Evolutionary conservation across 768 basidiomycete species (phyloP), one percentile per base, ranked within the genome.

Genomic region (Amanita molliuscula): DNA sequence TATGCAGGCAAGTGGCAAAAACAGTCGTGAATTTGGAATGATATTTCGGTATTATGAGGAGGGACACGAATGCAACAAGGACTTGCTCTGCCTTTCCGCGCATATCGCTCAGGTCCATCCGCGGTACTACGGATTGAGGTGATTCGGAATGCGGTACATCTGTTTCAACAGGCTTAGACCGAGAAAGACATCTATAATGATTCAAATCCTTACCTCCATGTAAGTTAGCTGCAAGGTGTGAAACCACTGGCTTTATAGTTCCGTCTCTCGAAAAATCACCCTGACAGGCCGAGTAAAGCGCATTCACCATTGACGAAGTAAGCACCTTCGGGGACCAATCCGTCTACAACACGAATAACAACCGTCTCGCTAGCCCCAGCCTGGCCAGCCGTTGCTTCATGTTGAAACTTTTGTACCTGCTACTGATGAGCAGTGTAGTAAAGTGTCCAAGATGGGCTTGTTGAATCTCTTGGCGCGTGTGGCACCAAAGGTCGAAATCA

Each of bases 401-500:
- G 61, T 94, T 96, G 70, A 91, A 96, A 29, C 75, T 73, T 49
- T 75, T 76, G 61, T 84, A 84, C 49, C 81, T 78, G 55, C 88
- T 93, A 1, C 76, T 72, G 46, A 77, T 67, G 13, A 95, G 62
- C 15, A 96, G 76, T 11, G 79, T 85, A 5, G 74, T 64, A 60
- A 95, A 93, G 60, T 95, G 92, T 43, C 86, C 83, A 0, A 94
- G 70, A 56, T 92, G 84, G 10, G 81, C 75, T 3, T 73, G 73
- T 57, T 90, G 88, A n/a, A 96, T 80, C 44, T 88, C 87, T 15
- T 69, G 60, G 3, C 72, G 72, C 0, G 86, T 81, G 28, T 68
- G 74, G 0, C 87, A 80, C 94, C 94, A 97, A 9, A 96, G 78
- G 46, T 90, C 84, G 54, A 97, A 89, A 58, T 95, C 91, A 1